Evolutionary conservation across 805 yeast species (phyloP), one percentile per base, ranked within the genome.

Genomic region (Schizosaccharomyces pombe): DNA sequence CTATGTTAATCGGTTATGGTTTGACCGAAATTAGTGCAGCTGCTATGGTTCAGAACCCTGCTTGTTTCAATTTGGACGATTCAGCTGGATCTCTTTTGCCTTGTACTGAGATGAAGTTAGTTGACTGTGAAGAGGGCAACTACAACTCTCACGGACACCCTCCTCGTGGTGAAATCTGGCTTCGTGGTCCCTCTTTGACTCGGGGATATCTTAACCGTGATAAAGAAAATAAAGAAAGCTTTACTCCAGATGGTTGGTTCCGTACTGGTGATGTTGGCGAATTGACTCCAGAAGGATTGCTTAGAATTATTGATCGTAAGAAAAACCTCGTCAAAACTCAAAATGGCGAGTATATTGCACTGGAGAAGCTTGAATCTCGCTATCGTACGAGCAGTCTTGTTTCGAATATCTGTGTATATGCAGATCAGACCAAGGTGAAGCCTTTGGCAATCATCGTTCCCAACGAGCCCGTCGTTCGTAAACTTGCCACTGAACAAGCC

Each of bases 271-370:
- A 91, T 67, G 39, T 49, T 68, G 95, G 89, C 64, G 86, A 85
- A 72, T 85, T 95, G 94, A 75, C 87, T 47, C 57, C 77, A 29
- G 74, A 72, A 59, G 97, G 97, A 60, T 80, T 78, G 56, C 73
- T 91, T 64, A 78, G 75, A 64, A 72, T 91, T 57, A 83, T 91
- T 66, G 98, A 91, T 70, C 82, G 98, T 66, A 84, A 78, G 73
- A 91, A 91, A 79, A 91, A 91, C 67, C 74, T 91, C 68, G 94
- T 91, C 62, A 91, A 91, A 75, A 91, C 98, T 19, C 74, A 77
- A 63, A 89, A 91, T 66, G 98, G 98, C 70, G 98, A 91, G 72
- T 91, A 91, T 69, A 85, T 91, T 67, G 98, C 98, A 3, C 75
- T 91, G 63, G 98, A 91, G 70, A 87, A 87, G 69, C 72, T 91